Evolutionary conservation across 352 stramenopile species (phyloP).

Genomic region (Phytophthora ramorum): DNA sequence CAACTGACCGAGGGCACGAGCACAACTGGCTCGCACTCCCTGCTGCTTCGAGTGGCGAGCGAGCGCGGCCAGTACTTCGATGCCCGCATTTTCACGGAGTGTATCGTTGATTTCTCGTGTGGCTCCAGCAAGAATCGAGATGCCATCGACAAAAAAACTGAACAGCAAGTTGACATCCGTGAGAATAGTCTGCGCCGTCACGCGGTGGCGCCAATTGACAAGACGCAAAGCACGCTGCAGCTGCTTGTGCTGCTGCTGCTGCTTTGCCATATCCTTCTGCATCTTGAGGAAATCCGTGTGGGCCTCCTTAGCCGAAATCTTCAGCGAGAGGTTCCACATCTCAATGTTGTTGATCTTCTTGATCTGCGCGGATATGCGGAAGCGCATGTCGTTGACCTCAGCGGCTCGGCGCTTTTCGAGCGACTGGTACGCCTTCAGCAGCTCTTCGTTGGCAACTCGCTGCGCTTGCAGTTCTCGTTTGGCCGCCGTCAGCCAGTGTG

Average conservation of each 20-base stretch:
- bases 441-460: conserved; percentile 73
- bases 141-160: conserved; percentile 68
- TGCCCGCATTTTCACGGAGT: conserved; percentile 63
- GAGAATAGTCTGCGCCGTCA: conserved; percentile 68
- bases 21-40: conserved; percentile 50
- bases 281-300: conserved; percentile 57
- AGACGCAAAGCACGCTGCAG: conserved; percentile 67
- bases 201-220: conserved; percentile 78
- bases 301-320: conserved; percentile 70
- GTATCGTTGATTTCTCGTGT: conserved; percentile 54
- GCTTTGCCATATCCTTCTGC: conserved; percentile 48
- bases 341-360: conserved; percentile 77
- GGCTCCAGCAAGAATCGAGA: conserved; percentile 61
- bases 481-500: conserved; percentile 74
- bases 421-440: conserved; percentile 65
- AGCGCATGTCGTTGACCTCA: conserved; percentile 84
- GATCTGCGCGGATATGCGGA: conserved; percentile 72
- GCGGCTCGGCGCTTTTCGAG: conserved; percentile 75
- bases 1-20: conserved; percentile 61
- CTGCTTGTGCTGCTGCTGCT: conserved; percentile 64
- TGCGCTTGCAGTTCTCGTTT: conserved; percentile 72
- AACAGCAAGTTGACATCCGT: conserved; percentile 75
- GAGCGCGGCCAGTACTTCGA: conserved; percentile 66
- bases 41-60: conserved; percentile 48
- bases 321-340: conserved; percentile 85